These are phyloP conservation scores for Entelexis paramagnoliae DNA, from an alignment of 1,139 yeast species.

Conservation along the genomic window DNA sequence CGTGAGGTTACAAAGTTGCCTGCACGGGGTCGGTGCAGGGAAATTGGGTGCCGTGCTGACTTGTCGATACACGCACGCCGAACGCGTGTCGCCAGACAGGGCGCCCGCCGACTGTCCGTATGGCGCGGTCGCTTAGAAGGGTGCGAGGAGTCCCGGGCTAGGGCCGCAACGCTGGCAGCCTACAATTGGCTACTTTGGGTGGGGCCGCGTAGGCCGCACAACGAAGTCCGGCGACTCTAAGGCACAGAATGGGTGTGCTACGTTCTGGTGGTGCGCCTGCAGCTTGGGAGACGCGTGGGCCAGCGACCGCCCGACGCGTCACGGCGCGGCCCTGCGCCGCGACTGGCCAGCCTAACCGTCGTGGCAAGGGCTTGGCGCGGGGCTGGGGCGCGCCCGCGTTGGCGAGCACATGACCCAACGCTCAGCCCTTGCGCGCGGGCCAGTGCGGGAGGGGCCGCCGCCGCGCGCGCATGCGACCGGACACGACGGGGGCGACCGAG, in stretches of 20 bases:
- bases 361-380: background rate
- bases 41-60: slow-evolving; percentile 1
- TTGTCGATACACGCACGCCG: slow-evolving; percentile 1
- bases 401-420: slow-evolving; percentile 4
- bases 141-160: background rate
- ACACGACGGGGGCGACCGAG: no score
- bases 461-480: no score
- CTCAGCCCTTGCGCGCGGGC: background rate
- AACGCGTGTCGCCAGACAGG: slow-evolving; percentile 4
- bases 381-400: slow-evolving; percentile 5
- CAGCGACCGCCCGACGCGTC: no score
- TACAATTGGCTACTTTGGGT: background rate
- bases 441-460: background rate
- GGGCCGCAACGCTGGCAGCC: slow-evolving; percentile 7
- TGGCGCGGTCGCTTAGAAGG: slow-evolving; percentile 6
- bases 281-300: no score
- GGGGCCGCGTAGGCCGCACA: background rate
- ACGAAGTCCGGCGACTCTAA: no score
- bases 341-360: background rate
- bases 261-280: no score
- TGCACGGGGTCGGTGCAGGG: slow-evolving; percentile 1
- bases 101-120: slow-evolving; percentile 2
- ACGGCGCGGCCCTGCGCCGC: no score
- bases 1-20: background rate
- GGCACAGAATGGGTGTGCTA: no score